Base-by-base conservation (phyloP, 257 asterid genomes). In the Solanum verrucosum region DNA sequence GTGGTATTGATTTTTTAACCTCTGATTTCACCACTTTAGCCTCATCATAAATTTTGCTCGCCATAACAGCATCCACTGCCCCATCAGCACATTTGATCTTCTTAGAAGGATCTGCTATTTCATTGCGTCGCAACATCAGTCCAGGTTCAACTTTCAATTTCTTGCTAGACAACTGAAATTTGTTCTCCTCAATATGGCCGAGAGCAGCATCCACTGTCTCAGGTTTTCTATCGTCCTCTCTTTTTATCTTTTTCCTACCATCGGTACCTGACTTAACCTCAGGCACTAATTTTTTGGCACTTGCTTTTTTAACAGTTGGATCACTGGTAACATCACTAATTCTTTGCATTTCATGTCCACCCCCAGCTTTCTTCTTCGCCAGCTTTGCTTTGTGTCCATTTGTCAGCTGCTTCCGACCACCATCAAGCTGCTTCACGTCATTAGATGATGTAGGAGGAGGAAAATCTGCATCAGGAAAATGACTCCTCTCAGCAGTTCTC, bases 341-440 rank as follows among this genome's bases (percentile, higher is more conserved):
- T 87, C 81, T 88, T 88, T 73, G 93, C 84, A 68, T 75, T 74
- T 81, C 81, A 67, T 5, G 34, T 89, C 91, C 89, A 75, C 89
- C 89, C 78, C 92, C 93, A 85, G 92, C 37, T 78, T 92, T 95
- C 90, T 89, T 92, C 91, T 90, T 94, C 3, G 75, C 84, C 88
- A 86, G 88, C 91, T 88, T 90, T 88, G 88, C 35, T 84, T 88
- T 92, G 83, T 87, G 91, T 86, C 95, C 98, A 89, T 95, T 95
- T 90, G 89, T 87, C 86, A 90, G 65, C 86, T 93, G 92, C 83
- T 89, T 91, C 91, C 78, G 93, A 68, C 86, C 87, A 83, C 79
- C 88, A 86, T 89, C 92, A 87, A 91, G 87, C 84, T 23, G 75
- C 84, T 75, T 85, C 70, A 78, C 40, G 75, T 52, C 79, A 29